Percentiles rank a stretch among this genome's conserved stretches.
phyloP scores from a whole-genome alignment of 495 filamentous ascomycete genomes.

The Hamigera avellanea region DNA sequence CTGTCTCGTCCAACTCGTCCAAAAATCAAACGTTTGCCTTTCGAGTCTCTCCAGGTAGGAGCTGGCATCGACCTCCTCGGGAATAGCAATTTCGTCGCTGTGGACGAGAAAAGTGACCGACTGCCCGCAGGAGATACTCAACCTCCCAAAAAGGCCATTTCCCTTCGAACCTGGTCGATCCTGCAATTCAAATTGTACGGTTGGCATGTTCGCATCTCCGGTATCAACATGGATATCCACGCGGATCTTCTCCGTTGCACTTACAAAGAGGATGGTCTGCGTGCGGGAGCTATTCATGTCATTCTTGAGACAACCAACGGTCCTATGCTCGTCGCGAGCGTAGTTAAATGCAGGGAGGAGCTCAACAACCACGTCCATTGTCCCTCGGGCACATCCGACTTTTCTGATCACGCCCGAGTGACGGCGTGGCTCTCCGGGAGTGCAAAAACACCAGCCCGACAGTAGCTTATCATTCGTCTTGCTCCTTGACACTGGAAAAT shows the following conservation, averaged over 20 bases:
- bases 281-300: slow-evolving; percentile 25
- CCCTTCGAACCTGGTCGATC: slow-evolving; percentile 38
- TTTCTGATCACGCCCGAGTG: slow-evolving; percentile 46
- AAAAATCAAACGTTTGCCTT: slow-evolving; percentile 51
- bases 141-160: slow-evolving; percentile 45
- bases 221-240: slow-evolving; percentile 52
- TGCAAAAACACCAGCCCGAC: slow-evolving; percentile 27
- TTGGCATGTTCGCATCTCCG: slow-evolving; percentile 39
- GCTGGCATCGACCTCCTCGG: slow-evolving; percentile 38
- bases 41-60: slow-evolving; percentile 47
- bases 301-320: slow-evolving; percentile 18
- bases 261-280: slow-evolving; percentile 51
- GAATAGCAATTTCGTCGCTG: slow-evolving; percentile 22
- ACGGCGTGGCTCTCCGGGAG: slow-evolving; percentile 18
- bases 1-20: slow-evolving; percentile 60
- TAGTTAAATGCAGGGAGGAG: slow-evolving; percentile 66
- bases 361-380: slow-evolving; percentile 49
- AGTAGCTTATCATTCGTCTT: slow-evolving; percentile 12
- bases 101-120: slow-evolving; percentile 55
- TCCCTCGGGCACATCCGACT: slow-evolving; percentile 55
- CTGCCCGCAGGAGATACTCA: slow-evolving; percentile 51
- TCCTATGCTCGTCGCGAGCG: slow-evolving; percentile 43
- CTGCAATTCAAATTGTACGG: slow-evolving; percentile 38
- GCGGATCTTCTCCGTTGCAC: slow-evolving; percentile 44
- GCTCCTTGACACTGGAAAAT: slow-evolving; percentile 44